Percentiles rank a stretch among this genome's conserved stretches.
Evolutionary conservation across 805 yeast species (phyloP).

Genomic region (Candida chilensis): DNA sequence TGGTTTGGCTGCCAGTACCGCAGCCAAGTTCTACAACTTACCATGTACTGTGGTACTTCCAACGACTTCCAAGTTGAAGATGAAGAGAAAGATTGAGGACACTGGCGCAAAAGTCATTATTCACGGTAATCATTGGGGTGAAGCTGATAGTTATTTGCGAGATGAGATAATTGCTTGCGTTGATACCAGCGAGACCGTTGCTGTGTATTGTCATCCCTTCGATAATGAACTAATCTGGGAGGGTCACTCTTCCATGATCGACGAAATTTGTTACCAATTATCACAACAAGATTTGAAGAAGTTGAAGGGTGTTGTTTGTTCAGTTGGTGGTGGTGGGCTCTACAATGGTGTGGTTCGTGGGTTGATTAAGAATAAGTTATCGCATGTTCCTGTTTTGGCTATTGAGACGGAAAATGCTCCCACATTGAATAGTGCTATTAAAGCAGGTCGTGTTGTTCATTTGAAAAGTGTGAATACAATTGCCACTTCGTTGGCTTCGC

Average conservation of each 20-base stretch:
- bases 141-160: slow-evolving; percentile 37
- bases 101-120: slow-evolving; percentile 44
- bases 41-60: slow-evolving; percentile 62
- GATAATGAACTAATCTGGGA: slow-evolving; percentile 44
- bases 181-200: slow-evolving; percentile 10
- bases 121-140: slow-evolving; percentile 36
- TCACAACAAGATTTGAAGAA: slow-evolving; percentile 7
- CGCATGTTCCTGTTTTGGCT: slow-evolving; percentile 29
- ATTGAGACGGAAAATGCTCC: slow-evolving; percentile 61
- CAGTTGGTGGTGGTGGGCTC: slow-evolving; percentile 52
- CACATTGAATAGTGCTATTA: slow-evolving; percentile 42
- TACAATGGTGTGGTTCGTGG: slow-evolving; percentile 44
- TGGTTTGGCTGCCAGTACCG: slow-evolving; percentile 44
- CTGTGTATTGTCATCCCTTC: slow-evolving; percentile 48
- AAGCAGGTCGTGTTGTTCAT: slow-evolving; percentile 30
- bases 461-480: slow-evolving; percentile 40
- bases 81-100: slow-evolving; percentile 31
- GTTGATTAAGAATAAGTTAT: slow-evolving; percentile 19
- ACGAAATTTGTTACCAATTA: slow-evolving; percentile 27
- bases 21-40: slow-evolving; percentile 24
- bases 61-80: slow-evolving; percentile 29
- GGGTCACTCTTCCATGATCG: slow-evolving; percentile 40
- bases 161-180: slow-evolving; percentile 13
- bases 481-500: slow-evolving; percentile 60
- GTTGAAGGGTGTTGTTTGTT: slow-evolving; percentile 39